Evolutionary conservation across 352 stramenopile genomes (phyloP), one percentile per base, ranked within the genome.

Genomic region (Globisporangium irregulare): DNA sequence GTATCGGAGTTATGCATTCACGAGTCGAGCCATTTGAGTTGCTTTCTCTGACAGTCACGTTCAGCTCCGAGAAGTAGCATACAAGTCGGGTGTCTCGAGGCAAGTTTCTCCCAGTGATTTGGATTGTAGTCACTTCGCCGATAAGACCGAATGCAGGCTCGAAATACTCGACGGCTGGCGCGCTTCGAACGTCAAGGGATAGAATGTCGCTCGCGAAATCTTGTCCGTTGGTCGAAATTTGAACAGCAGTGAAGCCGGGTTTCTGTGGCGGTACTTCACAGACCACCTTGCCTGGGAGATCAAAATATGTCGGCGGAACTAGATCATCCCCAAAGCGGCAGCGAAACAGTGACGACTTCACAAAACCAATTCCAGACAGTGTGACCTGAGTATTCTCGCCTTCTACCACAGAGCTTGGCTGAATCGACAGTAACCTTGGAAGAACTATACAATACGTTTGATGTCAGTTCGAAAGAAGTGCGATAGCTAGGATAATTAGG

Each of bases 151-250:
- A 73, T 1, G 57, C 62, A 12, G 76, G 72, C 8, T 60, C 62
- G 34, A 58, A 41, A 36, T 68, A 80, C 4, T 78, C 66, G 14
- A 86, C 0, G 66, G 63, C 50, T 59, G 59, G 25, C 66, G 66
- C 5, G 75, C 24, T 0, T 22, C 8, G 29, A 76, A 81, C 20
- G 18, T 8, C 54, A n/a, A 20, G 76, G 43, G 3, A 14, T 1
- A 63, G 9, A 4, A 5, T 29, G n/a, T 75, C 70, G 6, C 58
- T 41, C 7, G 64, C 72, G 41, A 79, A 82, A 41, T 86, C 78
- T 68, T 81, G 76, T 29, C 76, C 73, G 63, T 84, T 82, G 22
- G 73, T 78, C 2, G 76, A 72, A 15, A 86, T 67, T 29, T 61
- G 65, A 12, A 70, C 65, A 53, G 6, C 22, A 1, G 46, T 24